Evolutionary conservation across 2,329 filamentous ascomycete genomes (phyloP).

Genomic region (Sporothrix protearum): DNA sequence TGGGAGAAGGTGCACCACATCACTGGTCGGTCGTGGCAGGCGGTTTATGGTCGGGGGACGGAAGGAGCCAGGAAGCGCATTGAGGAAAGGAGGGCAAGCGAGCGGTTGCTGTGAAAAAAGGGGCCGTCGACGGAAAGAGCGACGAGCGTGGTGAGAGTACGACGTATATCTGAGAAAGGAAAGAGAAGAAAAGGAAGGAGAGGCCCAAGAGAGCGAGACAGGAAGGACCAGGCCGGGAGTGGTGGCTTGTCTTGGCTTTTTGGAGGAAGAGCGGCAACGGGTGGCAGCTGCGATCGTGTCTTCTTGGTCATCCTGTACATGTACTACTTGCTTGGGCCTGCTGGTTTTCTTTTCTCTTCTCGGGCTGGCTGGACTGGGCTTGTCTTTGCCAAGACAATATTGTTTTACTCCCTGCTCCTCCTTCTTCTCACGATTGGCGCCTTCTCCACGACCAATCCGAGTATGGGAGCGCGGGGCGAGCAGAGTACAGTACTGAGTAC

Average conservation of each 20-base stretch:
- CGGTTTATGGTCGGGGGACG: background rate
- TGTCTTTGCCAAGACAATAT: conserved; percentile 18
- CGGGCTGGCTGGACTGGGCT: background rate
- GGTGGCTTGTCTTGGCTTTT: conserved; percentile 7
- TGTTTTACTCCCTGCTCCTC: conserved; percentile 16
- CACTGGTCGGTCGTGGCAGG: background rate
- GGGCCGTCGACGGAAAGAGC: background rate
- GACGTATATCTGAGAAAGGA: background rate
- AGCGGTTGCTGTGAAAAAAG: background rate
- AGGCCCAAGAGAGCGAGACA: background rate
- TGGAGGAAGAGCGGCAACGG: background rate
- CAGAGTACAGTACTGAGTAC: background rate
- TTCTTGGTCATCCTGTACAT: background rate
- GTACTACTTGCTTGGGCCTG: background rate
- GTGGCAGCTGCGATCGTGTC: conserved; percentile 12
- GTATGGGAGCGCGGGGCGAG: background rate
- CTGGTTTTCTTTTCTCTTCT: background rate
- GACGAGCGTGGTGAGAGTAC: background rate
- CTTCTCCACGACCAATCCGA: background rate
- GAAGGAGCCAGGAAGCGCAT: background rate
- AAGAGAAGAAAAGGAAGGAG: conserved; percentile 7
- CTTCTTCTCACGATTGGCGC: conserved; percentile 12
- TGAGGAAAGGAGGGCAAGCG: background rate
- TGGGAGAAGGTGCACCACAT: background rate
- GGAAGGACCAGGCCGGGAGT: background rate